Percentiles rank a stretch among this genome's conserved stretches.
phyloP scores from a whole-genome alignment of 2,329 filamentous ascomycete genomes.

The Claviceps sorghi region DNA sequence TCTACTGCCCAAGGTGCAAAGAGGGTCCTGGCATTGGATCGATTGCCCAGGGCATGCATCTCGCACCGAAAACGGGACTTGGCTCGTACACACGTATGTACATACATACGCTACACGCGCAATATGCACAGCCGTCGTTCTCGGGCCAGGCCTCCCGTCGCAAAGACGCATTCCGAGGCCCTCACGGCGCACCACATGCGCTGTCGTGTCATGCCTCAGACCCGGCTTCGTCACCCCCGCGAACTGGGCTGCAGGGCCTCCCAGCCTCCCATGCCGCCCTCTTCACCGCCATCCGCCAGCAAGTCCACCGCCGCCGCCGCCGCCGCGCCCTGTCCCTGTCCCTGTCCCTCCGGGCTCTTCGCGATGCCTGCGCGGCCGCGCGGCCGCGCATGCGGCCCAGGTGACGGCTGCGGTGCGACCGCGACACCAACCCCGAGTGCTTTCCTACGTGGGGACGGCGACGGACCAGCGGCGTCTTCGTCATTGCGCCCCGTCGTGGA shows the following conservation, averaged over 20 bases:
- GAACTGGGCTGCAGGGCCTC: constrained; percentile 38
- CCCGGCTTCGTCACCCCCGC: constrained; percentile 7
- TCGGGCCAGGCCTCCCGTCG: too few relatives aligned
- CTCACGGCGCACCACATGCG: too few relatives aligned
- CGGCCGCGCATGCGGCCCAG: constrained; percentile 3
- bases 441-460: background rate
- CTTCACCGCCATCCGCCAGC: constrained; percentile 28
- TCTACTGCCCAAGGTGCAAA: too few relatives aligned
- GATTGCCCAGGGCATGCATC: too few relatives aligned
- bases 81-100: background rate
- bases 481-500: background rate
- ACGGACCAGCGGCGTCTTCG: too few relatives aligned
- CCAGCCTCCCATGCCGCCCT: constrained; percentile 34
- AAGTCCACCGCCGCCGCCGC: constrained; percentile 17
- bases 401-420: constrained; percentile 1
- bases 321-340: background rate
- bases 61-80: too few relatives aligned
- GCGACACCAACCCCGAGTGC: background rate
- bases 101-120: background rate
- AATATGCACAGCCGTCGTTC: too few relatives aligned
- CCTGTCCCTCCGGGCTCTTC: background rate
- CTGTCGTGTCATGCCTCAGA: too few relatives aligned
- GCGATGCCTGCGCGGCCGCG: background rate
- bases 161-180: too few relatives aligned
- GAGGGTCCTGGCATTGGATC: too few relatives aligned